Base-by-base conservation (phyloP, 805 yeast species). In the Candida incommunis region DNA sequence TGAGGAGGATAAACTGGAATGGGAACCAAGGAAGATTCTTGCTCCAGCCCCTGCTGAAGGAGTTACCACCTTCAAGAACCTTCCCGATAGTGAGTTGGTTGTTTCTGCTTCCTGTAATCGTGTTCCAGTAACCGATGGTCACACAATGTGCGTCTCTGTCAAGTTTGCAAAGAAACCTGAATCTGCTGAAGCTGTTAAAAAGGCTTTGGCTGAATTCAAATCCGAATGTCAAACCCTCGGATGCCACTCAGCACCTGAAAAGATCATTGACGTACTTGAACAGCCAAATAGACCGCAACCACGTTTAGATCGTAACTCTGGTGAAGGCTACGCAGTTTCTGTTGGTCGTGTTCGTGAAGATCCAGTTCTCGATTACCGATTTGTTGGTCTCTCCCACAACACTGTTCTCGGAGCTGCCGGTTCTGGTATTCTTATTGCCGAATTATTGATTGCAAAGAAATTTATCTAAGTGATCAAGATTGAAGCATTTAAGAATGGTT, bases 331-430 rank as follows among this genome's bases (percentile, higher is more conserved):
- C 66, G 94, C 95, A 56, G 96, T 90, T 44, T 75, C 94, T 41
- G 96, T 92, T 43, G 97, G 98, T 43, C 76, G 98, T 66, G 68
- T 92, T 48, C 80, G 98, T 70, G 83, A 78, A 55, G 98, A 92
- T 62, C 87, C 95, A 5, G 85, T 92, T 11, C 72, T 92, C 55
- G 98, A 92, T 64, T 78, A 75, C 70, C 92, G 92, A 69, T 90
- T 92, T 88, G 96, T 92, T 45, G 92, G 87, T n/a, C 70, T 92
- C 53, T 88, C 96, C 23, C 98, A 92, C 66, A 92, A 92, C 73
- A 92, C 98, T 45, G 75, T 92, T 57, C 85, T 92, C 54, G 98
- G 98, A 60, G 98, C 98, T 59, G 98, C 98, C 22, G 98, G 98
- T 62, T 82, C 96, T 5, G 98, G 98, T 64, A 73, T 92, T 49